Conservation (phyloP, 768 basidiomycete species). For the Mycena pura region DNA sequence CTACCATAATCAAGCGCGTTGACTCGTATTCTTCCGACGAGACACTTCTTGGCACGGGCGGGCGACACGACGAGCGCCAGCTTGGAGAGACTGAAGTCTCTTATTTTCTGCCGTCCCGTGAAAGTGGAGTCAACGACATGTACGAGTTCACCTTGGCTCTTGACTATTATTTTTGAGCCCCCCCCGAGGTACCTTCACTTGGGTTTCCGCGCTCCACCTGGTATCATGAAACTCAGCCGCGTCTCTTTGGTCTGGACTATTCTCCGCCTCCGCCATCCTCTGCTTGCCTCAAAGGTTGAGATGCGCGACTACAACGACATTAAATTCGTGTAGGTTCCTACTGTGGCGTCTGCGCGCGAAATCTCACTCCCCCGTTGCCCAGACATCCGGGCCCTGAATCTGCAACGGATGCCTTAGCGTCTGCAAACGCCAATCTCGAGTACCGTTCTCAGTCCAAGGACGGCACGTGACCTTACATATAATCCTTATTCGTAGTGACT, state of each 20-base stretch:
- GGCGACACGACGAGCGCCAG: constrained; percentile 48
- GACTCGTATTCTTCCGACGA: constrained; percentile 19
- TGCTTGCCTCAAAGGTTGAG: constrained; percentile 67
- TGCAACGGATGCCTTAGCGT: constrained; percentile 49
- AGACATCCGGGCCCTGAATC: constrained; percentile 57
- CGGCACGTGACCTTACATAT: constrained; percentile 43
- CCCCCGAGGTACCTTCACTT: constrained; percentile 78
- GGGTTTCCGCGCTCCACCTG: constrained; percentile 59
- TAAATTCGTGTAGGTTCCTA: constrained; percentile 63
- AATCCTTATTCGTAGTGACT: not conserved
- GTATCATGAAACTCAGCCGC: constrained; percentile 51
- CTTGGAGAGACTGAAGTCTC: constrained; percentile 81
- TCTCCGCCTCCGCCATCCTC: constrained; percentile 71
- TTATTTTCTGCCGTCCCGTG: constrained; percentile 82
- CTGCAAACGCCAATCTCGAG: constrained; percentile 57
- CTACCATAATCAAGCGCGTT: constrained; percentile 14
- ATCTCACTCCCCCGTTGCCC: not conserved
- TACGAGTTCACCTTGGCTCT: constrained; percentile 39
- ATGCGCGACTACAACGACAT: constrained; percentile 71
- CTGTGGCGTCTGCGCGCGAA: not conserved
- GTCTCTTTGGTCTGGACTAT: constrained; percentile 74
- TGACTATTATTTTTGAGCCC: not conserved
- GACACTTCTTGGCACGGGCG: constrained; percentile 12
- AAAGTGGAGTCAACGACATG: constrained; percentile 88
- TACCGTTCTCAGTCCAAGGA: constrained; percentile 60